Conservation (phyloP, 179 eudicot genomes). For the Silene vulgaris region DNA sequence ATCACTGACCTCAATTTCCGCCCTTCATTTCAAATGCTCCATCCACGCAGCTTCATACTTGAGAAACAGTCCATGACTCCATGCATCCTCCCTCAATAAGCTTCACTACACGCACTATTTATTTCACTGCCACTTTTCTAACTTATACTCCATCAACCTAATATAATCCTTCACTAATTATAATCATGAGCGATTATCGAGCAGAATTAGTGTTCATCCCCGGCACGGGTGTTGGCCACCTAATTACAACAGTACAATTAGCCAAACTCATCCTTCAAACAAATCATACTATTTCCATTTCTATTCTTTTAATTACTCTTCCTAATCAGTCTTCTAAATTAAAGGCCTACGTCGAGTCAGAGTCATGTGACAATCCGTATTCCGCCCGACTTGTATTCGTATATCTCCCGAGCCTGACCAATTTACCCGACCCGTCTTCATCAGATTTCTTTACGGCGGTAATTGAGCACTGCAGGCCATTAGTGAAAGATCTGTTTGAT, state of each 20-base stretch:
- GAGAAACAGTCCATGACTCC: too few species aligned
- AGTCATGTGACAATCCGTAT: slow-evolving; percentile 19
- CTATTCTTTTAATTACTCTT: slow-evolving; percentile 22
- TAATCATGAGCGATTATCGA: too few species aligned
- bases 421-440: neutral
- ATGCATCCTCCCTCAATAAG: too few species aligned
- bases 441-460: neutral
- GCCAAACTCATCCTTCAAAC: slow-evolving; percentile 27
- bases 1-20: too few species aligned
- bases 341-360: slow-evolving; percentile 13
- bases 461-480: slow-evolving; percentile 13
- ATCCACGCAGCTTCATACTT: too few species aligned
- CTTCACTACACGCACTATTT: too few species aligned
- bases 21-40: too few species aligned
- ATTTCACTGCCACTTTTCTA: too few species aligned
- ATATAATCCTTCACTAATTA: too few species aligned
- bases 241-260: slow-evolving; percentile 29
- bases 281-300: slow-evolving; percentile 20
- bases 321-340: slow-evolving; percentile 2
- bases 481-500: slow-evolving; percentile 20
- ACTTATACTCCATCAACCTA: too few species aligned
- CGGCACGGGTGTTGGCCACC: slow-evolving; percentile 35
- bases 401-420: slow-evolving; percentile 20
- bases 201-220: slow-evolving; percentile 22
- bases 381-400: neutral